A percentile compares a stretch with the other conserved stretches of the same genome.
phyloP scores from a whole-genome alignment of 2,329 filamentous ascomycete species.

The Aspergillus clavatus region DNA sequence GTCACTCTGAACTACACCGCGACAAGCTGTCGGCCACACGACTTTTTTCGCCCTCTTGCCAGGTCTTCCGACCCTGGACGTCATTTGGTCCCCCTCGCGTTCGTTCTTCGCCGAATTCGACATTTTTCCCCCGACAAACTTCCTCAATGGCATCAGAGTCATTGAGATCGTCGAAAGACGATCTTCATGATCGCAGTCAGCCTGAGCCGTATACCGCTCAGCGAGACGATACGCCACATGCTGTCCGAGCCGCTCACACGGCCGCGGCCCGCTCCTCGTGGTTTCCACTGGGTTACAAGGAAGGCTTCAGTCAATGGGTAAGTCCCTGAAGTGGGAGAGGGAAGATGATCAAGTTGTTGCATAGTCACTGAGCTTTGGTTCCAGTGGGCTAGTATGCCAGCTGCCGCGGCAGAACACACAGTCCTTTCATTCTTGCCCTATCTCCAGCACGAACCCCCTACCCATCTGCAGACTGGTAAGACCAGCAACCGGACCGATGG shows the following conservation, averaged over 20 bases:
- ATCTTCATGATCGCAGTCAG: constrained; percentile 18
- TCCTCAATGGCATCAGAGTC: constrained; percentile 36
- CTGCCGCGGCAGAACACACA: constrained; percentile 77
- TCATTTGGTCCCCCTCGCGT: constrained; percentile 14
- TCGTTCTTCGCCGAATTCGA: constrained; percentile 11
- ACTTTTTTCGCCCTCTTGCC: constrained; percentile 18
- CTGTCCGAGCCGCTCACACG: constrained; percentile 28
- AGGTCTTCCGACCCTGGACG: constrained; percentile 24
- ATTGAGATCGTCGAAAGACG: constrained; percentile 29
- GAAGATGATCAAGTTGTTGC: constrained; percentile 3
- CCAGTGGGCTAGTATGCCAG: constrained; percentile 81
- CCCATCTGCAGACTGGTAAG: constrained; percentile 59
- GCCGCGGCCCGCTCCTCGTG: constrained; percentile 40
- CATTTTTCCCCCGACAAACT: constrained; percentile 15
- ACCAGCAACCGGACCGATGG: constrained; percentile 25
- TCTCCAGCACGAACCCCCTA: constrained; percentile 63
- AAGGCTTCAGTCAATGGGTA: constrained; percentile 88
- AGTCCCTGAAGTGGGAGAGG: constrained; percentile 28
- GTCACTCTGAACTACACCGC: constrained; percentile 13
- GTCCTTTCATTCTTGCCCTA: constrained; percentile 84
- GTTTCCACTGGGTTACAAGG: constrained; percentile 88
- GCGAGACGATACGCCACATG: constrained; percentile 25
- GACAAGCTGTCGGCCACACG: constrained; percentile 28
- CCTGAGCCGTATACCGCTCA: constrained; percentile 15
- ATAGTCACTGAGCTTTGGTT: constrained; percentile 17